phyloP scores from a whole-genome alignment of 164 flowering plant species.

The Piper longum region DNA sequence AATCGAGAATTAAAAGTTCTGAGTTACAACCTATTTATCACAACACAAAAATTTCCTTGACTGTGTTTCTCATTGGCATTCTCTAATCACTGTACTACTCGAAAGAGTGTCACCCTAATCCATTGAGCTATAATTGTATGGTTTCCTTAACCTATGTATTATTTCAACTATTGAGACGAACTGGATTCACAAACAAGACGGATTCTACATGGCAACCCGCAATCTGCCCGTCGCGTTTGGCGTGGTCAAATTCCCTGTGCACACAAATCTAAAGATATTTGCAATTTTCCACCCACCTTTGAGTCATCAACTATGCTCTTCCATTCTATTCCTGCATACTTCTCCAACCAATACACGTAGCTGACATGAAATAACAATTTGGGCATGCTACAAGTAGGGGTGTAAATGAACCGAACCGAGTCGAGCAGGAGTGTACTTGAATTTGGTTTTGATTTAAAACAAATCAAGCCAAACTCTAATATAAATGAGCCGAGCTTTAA shows the following conservation, averaged over 20 bases:
- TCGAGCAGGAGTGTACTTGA: no score
- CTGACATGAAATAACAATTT: conserved; percentile 77
- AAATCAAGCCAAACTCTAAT: no score
- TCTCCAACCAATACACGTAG: conserved; percentile 93
- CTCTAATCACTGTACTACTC: no score
- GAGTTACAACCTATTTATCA: no score
- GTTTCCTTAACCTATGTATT: background rate
- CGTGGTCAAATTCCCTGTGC: conserved; percentile 71
- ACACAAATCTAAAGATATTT: conserved; percentile 76
- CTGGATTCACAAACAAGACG: conserved; percentile 10
- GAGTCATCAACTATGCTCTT: conserved; percentile 39
- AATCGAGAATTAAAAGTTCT: no score
- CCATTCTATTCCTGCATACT: conserved; percentile 56
- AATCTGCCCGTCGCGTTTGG: conserved; percentile 45
- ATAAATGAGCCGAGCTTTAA: no score
- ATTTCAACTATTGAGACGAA: background rate
- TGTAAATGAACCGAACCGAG: no score
- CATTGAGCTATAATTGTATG: background rate
- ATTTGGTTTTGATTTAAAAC: no score
- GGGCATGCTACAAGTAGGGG: conserved; percentile 91
- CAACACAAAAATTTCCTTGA: no score
- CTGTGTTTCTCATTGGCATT: no score
- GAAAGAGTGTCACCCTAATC: no score
- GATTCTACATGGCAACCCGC: conserved; percentile 64
- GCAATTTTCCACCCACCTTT: conserved; percentile 63